Evolutionary conservation across 176 grass and related monocot genomes (phyloP).

Genomic region (Oryza glumipatula): DNA sequence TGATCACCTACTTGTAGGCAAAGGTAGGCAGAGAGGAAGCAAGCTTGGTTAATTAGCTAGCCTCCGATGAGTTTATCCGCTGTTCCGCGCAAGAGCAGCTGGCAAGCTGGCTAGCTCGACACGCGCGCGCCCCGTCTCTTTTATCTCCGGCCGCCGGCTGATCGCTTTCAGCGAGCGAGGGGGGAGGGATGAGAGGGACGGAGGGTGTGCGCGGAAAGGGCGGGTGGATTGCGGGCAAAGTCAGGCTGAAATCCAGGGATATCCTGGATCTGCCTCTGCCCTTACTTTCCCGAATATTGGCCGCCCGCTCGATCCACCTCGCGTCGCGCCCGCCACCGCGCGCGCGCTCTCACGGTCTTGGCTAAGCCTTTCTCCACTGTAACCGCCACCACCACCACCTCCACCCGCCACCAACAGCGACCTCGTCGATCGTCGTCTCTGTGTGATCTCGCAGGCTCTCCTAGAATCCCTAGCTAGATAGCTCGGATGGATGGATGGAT

Average conservation of each 20-base stretch:
- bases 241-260: slow-evolving; percentile 72
- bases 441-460: background rate
- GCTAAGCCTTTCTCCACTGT: slow-evolving; percentile 60
- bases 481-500: background rate
- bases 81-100: background rate
- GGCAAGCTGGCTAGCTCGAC: slow-evolving; percentile 7
- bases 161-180: slow-evolving; percentile 49
- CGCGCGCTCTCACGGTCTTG: too few species aligned
- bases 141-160: background rate
- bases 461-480: background rate
- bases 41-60: too few species aligned
- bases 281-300: slow-evolving; percentile 55
- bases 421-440: slow-evolving; percentile 7
- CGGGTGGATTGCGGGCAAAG: slow-evolving; percentile 95
- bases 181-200: slow-evolving; percentile 38
- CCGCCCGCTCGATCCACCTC: slow-evolving; percentile 38
- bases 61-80: background rate
- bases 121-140: background rate
- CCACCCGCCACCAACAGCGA: slow-evolving; percentile 95
- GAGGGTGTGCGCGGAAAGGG: slow-evolving; percentile 42
- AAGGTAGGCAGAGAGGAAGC: background rate
- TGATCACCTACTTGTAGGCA: background rate
- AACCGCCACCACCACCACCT: slow-evolving; percentile 91
- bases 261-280: slow-evolving; percentile 53
- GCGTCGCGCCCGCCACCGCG: background rate